Conservation (phyloP, 257 asterid genomes). For the Plantago ovata region DNA sequence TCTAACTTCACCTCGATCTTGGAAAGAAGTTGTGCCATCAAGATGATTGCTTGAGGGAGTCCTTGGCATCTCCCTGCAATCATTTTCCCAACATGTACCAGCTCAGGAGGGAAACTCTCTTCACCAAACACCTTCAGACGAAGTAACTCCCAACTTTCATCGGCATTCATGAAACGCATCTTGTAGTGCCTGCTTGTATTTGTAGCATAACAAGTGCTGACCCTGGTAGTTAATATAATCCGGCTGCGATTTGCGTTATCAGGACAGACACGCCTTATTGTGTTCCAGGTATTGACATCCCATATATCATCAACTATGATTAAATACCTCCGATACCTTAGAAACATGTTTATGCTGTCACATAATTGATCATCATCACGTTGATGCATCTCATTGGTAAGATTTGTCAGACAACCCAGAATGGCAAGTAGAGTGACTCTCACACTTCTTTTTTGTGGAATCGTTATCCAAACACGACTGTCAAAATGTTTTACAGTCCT, state of each 20-base stretch:
- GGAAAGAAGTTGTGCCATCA: background rate
- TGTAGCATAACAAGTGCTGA: no score
- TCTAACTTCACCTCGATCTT: background rate
- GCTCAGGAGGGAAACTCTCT: background rate
- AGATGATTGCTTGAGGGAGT: background rate
- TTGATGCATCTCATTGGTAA: no score
- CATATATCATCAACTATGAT: constrained; percentile 23
- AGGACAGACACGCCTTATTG: constrained; percentile 13
- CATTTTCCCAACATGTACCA: background rate
- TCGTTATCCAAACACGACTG: background rate
- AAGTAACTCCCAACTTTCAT: constrained; percentile 1
- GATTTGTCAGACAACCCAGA: no score
- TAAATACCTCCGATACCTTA: constrained; percentile 24
- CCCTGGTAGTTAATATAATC: constrained; percentile 14
- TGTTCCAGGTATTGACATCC: constrained; percentile 13
- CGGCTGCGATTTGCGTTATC: background rate
- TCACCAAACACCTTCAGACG: background rate
- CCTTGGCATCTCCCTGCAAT: constrained; percentile 3
- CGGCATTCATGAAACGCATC: no score
- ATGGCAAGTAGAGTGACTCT: no score
- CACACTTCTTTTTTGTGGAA: no score
- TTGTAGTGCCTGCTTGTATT: no score
- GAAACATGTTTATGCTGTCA: no score
- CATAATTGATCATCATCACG: background rate
- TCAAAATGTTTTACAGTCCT: background rate